These are phyloP conservation scores for Phellinidium pouzarii DNA, from an alignment of 1,284 basidiomycete genomes.

Conservation along the genomic window DNA sequence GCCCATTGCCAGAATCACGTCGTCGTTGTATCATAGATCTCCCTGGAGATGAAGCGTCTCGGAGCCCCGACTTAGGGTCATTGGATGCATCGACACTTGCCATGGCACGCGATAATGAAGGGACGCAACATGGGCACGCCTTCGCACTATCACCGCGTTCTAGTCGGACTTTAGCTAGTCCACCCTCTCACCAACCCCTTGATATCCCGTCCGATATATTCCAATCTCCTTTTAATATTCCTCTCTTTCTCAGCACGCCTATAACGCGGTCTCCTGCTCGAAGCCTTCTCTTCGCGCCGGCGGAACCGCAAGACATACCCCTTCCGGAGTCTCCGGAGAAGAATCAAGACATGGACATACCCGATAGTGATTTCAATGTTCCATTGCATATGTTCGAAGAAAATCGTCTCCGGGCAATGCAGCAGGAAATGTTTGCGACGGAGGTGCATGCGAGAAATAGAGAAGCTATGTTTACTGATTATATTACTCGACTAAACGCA, in stretches of 20 bases:
- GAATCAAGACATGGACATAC: neutral
- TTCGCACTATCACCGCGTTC: neutral
- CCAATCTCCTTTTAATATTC: slow-evolving; percentile 11
- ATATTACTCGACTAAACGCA: slow-evolving; percentile 9
- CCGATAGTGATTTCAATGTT: neutral
- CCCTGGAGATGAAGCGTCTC: slow-evolving; percentile 4
- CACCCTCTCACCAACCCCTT: slow-evolving; percentile 2
- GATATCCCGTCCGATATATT: slow-evolving; percentile 10
- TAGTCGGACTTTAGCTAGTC: neutral
- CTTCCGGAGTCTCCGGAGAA: slow-evolving; percentile 9
- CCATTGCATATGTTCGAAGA: slow-evolving; percentile 13
- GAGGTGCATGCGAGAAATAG: slow-evolving; percentile 6
- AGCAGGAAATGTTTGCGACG: neutral
- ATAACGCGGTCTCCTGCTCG: neutral
- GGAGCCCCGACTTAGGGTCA: neutral
- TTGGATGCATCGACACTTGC: neutral
- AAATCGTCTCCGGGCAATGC: slow-evolving; percentile 8
- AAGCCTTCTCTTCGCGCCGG: slow-evolving; percentile 11
- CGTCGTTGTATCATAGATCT: slow-evolving; percentile 13
- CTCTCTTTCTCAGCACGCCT: neutral
- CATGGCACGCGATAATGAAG: neutral
- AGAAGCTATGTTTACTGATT: slow-evolving; percentile 11
- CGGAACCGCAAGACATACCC: slow-evolving; percentile 10
- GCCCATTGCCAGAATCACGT: slow-evolving; percentile 1
- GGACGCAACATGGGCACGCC: neutral